Percentiles rank a stretch among this genome's conserved stretches.
These are phyloP conservation scores for Aurinia saxatilis DNA, from an alignment of 345 rosid species.

Conservation along the genomic window DNA sequence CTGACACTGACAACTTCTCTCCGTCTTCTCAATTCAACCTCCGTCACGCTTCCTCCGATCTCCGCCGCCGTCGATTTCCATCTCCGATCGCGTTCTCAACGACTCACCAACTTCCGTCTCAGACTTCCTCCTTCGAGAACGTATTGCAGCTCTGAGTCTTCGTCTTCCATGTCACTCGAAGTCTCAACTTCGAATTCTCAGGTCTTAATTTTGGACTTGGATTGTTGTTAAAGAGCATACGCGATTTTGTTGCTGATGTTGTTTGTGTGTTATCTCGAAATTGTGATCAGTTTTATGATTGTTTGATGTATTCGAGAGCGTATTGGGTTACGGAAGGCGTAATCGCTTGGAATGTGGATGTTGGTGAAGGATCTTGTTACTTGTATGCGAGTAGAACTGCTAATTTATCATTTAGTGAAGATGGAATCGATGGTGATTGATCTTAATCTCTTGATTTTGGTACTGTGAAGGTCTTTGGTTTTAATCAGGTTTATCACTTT, in stretches of 20 bases:
- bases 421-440: constrained; percentile 53
- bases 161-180: constrained; percentile 41
- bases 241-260: background rate
- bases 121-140: constrained; percentile 2
- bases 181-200: constrained; percentile 37
- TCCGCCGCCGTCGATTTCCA: constrained; percentile 1
- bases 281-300: constrained; percentile 43
- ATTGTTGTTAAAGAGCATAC: too few species aligned
- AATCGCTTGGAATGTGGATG: constrained; percentile 81
- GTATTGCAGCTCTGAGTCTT: constrained; percentile 3
- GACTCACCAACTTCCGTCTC: constrained; percentile 8
- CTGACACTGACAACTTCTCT: constrained; percentile 2
- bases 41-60: constrained; percentile 11
- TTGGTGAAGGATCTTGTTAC: constrained; percentile 52
- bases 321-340: constrained; percentile 57
- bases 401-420: constrained; percentile 43
- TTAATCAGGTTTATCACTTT: background rate
- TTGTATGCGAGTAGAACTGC: constrained; percentile 63
- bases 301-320: constrained; percentile 52
- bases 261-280: background rate
- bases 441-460: background rate
- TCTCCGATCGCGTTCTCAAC: background rate
- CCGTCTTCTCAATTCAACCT: constrained; percentile 18
- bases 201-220: constrained; percentile 24
- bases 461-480: background rate